A percentile compares a stretch with the other conserved stretches of the same genome.
Evolutionary conservation across 1,284 basidiomycete species (phyloP).

Genomic region (Porodaedalea pini): DNA sequence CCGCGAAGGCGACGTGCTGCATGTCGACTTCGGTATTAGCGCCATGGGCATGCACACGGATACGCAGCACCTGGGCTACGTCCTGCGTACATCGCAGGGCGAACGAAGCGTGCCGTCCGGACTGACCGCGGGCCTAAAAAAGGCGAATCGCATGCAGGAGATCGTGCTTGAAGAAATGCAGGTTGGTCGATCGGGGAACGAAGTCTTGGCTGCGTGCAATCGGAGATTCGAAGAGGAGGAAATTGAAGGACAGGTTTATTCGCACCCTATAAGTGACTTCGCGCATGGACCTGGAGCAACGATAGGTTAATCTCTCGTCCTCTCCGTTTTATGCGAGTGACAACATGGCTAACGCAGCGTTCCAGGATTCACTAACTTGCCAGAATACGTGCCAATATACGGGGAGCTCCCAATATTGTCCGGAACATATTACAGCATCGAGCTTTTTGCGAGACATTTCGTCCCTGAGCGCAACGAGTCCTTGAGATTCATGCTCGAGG

Average conservation of each 20-base stretch:
- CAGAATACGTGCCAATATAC: constrained; percentile 41
- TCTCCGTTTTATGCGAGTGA: not conserved
- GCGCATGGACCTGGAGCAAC: constrained; percentile 53
- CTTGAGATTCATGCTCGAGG: constrained; percentile 44
- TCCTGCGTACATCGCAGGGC: constrained; percentile 40
- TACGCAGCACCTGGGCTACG: constrained; percentile 54
- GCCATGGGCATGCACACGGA: constrained; percentile 55
- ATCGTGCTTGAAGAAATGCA: constrained; percentile 43
- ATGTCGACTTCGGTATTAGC: constrained; percentile 53
- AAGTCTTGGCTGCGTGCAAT: constrained; percentile 40
- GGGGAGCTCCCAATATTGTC: constrained; percentile 44
- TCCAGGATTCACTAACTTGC: constrained; percentile 47
- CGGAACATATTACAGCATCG: constrained; percentile 49
- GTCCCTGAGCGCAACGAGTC: constrained; percentile 48
- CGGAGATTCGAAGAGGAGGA: constrained; percentile 41
- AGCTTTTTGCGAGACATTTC: constrained; percentile 47
- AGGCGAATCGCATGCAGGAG: constrained; percentile 50
- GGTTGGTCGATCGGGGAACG: constrained; percentile 45
- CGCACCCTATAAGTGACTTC: constrained; percentile 54
- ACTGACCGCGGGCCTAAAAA: constrained; percentile 42
- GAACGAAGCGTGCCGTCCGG: constrained; percentile 42
- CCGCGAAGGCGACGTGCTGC: constrained; percentile 46
- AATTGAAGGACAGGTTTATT: constrained; percentile 49
- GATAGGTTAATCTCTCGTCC: constrained; percentile 34
- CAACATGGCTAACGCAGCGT: not conserved